Conservation (phyloP, 768 basidiomycete genomes). For the Naganishia vaughanmartiniae region DNA sequence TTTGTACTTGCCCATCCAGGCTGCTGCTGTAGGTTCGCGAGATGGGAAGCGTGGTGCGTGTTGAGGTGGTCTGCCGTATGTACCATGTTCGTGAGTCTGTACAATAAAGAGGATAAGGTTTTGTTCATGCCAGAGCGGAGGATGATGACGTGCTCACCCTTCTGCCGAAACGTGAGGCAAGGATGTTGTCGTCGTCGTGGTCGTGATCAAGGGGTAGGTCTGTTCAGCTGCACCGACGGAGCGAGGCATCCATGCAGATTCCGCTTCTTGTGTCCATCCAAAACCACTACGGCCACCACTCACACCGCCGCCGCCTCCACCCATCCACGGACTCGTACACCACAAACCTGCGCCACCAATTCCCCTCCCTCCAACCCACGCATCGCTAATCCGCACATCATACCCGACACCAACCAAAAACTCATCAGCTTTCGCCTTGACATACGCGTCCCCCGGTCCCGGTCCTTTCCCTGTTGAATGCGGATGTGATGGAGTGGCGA, state of each 20-base stretch:
- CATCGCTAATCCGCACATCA: not conserved
- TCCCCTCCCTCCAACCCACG: constrained; percentile 15
- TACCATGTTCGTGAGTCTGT: not conserved
- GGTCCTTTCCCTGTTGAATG: no score
- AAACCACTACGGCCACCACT: not conserved
- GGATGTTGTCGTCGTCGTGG: not conserved
- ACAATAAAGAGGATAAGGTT: not conserved
- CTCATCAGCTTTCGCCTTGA: constrained; percentile 15
- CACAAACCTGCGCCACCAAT: not conserved
- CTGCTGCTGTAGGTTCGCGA: not conserved
- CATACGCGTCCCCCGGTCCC: not conserved
- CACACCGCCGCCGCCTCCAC: not conserved
- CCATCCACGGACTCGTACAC: not conserved
- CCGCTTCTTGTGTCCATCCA: no score
- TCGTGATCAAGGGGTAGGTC: not conserved
- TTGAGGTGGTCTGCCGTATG: not conserved
- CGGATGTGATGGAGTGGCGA: not conserved
- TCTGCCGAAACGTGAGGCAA: not conserved
- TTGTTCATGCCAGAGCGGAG: not conserved
- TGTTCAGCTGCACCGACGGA: not conserved
- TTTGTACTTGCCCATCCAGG: not conserved
- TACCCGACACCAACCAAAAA: constrained; percentile 5
- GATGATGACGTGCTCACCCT: not conserved
- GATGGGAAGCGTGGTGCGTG: not conserved
- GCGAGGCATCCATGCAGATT: not conserved